Conservation (phyloP, 192 early-diverging fungal species). For the Geranomyces michiganensis region DNA sequence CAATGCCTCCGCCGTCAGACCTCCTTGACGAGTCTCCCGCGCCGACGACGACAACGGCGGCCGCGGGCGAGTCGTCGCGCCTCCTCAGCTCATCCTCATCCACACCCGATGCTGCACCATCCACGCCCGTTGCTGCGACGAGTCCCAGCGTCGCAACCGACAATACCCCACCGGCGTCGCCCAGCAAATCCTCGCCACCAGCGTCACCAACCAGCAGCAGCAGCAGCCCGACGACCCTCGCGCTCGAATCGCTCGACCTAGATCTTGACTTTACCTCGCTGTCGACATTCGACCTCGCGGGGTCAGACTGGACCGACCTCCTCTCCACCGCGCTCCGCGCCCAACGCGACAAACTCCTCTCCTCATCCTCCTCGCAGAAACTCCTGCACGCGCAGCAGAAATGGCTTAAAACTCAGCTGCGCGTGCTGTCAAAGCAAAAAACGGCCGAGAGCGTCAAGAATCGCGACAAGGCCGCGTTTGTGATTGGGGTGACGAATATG, state of each 20-base stretch:
- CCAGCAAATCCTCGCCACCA: too few relatives aligned
- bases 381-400: constrained; percentile 1
- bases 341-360: constrained; percentile 16
- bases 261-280: constrained; percentile 21
- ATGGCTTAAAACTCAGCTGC: constrained; percentile 13
- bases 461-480: constrained; percentile 69
- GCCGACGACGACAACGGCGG: too few relatives aligned
- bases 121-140: too few relatives aligned
- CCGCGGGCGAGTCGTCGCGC: too few relatives aligned
- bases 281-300: constrained; percentile 27
- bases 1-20: too few relatives aligned
- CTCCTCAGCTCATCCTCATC: too few relatives aligned
- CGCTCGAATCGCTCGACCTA: constrained; percentile 10
- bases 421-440: background rate
- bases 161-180: too few relatives aligned
- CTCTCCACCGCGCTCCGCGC: constrained; percentile 2
- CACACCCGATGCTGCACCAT: too few relatives aligned
- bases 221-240: background rate
- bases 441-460: constrained; percentile 29
- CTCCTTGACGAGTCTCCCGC: too few relatives aligned
- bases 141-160: too few relatives aligned
- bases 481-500: constrained; percentile 65
- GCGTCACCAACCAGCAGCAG: too few relatives aligned
- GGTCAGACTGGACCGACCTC: constrained; percentile 14
- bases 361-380: background rate